Base-by-base conservation (phyloP, 2,329 filamentous ascomycete genomes). In the Botryotinia narcissicola region DNA sequence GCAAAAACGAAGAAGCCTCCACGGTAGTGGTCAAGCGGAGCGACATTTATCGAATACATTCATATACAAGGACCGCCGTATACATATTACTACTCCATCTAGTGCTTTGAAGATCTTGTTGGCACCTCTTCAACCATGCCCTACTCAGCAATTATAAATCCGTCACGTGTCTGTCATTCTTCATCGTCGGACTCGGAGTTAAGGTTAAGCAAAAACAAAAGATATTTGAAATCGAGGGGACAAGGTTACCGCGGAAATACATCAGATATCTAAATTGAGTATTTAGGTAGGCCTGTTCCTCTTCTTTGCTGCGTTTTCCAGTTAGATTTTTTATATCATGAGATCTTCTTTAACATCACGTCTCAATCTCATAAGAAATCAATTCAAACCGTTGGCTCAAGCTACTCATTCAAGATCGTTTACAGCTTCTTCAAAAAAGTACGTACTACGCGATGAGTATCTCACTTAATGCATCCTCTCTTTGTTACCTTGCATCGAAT, bases 351-450 rank as follows among this genome's bases (percentile, higher is more conserved):
- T 25, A 9, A 40, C 20, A 67, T 67, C 70, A n/a, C 61, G 20
- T n/a, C 29, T 72, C 46, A 67, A 44, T n/a, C n/a, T 37, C 54
- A 37, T 60, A 48, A 62, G 57, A 59, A 72, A 57, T 44, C 61
- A 66, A 29, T 29, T 67, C 18, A 63, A 62, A 2, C 62, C 32
- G 22, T 32, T 25, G n/a, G n/a, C 40, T 9, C 25, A 29, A n/a
- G 5, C 48, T 59, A 46, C 20, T 42, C 37, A 29, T 35, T 42
- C 48, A 18, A 72, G n/a, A 37, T 40, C 67, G 12, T 40, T 54
- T 40, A 54, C 4, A 20, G 46, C 32, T 51, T 51, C 22, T 40
- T 12, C n/a, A 0, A 67, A 67, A 54, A 54, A 54, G 64, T 67
- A 51, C 29, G 64, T 54, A 51, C 46, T 25, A 12, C 46, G 64